Base-by-base conservation (phyloP, 208 protist species). In the Trypanosoma congolense region DNA sequence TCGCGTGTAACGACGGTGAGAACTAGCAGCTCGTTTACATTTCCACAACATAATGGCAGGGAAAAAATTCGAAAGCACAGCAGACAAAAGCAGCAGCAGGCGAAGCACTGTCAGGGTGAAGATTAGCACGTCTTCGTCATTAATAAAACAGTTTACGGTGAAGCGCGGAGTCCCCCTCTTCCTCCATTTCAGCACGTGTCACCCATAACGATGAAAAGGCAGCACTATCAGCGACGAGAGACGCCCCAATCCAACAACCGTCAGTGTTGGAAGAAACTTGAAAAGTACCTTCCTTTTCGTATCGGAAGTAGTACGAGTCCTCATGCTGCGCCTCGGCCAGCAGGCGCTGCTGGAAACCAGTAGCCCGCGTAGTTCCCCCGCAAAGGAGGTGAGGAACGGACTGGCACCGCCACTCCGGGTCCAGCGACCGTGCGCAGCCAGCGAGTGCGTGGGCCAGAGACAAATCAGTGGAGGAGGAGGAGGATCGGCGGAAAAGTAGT, bases 121-220 rank as follows among this genome's bases (percentile, higher is more conserved):
- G 6, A 8, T 22, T 22, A 4, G 5, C 45, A 28, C 16, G 16
- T 42, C 2, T 36, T 18, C 21, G n/a, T 36, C 12, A 35, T 62
- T 56, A 88, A 42, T 77, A 85, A 56, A 87, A 80, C 8, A 94
- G 65, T 46, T 90, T 94, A 16, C 87, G 70, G 46, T 79, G 57
- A 3, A 94, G 71, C 26, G 80, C 72, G 19, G 75, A 78, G 16
- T 59, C 56, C 4, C 87, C 87, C 48, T 87, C 73, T 61, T 92
- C 83, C n/a, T 72, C 70, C 67, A 80, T 77, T 58, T 94, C 83
- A 0, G 65, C 55, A 0, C 72, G 64, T 25, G 81, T 89, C 24
- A 94, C 69, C 84, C 87, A 94, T 29, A 94, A 46, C 12, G 87
- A 71, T 3, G 70, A 56, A 61, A 94, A 92, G 14, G 83, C 75